Conservation (phyloP, 2,329 filamentous ascomycete genomes). For the Hymenotorrendiella dingleyae region DNA sequence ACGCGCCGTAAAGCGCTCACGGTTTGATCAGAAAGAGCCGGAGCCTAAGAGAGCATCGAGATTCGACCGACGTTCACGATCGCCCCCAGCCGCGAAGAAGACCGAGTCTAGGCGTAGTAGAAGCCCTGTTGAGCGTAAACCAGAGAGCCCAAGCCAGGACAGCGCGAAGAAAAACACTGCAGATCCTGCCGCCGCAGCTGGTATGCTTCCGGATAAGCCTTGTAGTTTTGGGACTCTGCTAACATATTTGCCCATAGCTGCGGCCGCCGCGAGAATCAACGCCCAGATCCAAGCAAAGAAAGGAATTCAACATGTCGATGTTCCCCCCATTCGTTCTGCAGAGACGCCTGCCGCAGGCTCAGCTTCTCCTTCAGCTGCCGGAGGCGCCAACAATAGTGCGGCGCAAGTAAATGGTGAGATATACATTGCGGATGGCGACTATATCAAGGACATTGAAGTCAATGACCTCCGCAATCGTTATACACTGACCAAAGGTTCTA, state of each 20-base stretch:
- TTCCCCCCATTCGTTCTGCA: conserved; percentile 64
- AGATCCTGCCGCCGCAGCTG: conserved; percentile 73
- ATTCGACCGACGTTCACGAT: conserved; percentile 89
- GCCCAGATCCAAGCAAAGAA: conserved; percentile 80
- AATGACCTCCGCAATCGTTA: conserved; percentile 97
- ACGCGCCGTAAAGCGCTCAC: conserved; percentile 72
- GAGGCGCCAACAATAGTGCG: conserved; percentile 35
- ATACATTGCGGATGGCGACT: conserved; percentile 94
- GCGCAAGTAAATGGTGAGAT: conserved; percentile 70
- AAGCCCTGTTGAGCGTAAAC: conserved; percentile 58
- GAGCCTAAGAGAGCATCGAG: conserved; percentile 71
- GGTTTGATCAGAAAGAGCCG: conserved; percentile 87
- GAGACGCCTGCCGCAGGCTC: conserved; percentile 23
- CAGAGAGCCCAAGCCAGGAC: conserved; percentile 27
- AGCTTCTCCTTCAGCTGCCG: conserved; percentile 22
- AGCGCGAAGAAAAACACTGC: conserved; percentile 39
- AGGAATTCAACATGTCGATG: conserved; percentile 84
- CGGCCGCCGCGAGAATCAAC: conserved; percentile 83
- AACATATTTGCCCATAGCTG: conserved; percentile 47
- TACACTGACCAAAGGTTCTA: conserved; percentile 91
- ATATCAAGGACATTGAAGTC: conserved; percentile 98
- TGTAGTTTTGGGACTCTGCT: conserved; percentile 11
- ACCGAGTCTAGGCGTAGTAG: conserved; percentile 69
- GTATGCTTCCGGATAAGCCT: conserved; percentile 40
- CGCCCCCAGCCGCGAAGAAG: conserved; percentile 57